Evolutionary conservation across 768 basidiomycete species (phyloP).

Genomic region (Hypsizygus marmoreus): DNA sequence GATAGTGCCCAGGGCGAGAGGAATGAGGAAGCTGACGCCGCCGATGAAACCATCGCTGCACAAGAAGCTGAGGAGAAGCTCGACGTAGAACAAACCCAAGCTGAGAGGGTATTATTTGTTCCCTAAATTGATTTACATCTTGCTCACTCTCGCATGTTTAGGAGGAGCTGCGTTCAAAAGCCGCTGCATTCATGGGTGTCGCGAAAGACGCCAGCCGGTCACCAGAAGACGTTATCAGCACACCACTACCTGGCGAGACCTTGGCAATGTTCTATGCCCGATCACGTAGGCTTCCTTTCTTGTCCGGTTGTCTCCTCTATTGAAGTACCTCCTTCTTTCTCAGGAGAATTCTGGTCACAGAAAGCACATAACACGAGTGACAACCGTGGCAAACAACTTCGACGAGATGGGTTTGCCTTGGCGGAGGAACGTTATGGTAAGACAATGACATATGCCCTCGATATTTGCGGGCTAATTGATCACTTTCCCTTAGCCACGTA

Average conservation of each 20-base stretch:
- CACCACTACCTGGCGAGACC: conserved; percentile 84
- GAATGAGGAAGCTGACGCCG: conserved; percentile 27
- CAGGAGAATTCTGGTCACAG: conserved; percentile 81
- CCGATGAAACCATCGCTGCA: conserved; percentile 23
- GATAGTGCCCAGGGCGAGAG: conserved; percentile 27
- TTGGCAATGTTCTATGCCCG: conserved; percentile 83
- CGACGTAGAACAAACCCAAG: conserved; percentile 20
- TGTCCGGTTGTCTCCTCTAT: not conserved
- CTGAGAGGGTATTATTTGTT: conserved; percentile 16
- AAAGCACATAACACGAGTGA: conserved; percentile 63
- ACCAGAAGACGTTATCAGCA: conserved; percentile 72
- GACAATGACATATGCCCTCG: conserved; percentile 19
- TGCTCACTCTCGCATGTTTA: conserved; percentile 14
- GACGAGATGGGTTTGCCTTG: conserved; percentile 75
- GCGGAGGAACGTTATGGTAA: conserved; percentile 74
- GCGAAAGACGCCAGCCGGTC: conserved; percentile 58
- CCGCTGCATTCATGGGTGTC: conserved; percentile 58
- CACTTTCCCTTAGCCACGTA: conserved; percentile 57
- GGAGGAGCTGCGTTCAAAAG: conserved; percentile 35
- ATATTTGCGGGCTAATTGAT: not conserved
- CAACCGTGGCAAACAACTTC: conserved; percentile 75
- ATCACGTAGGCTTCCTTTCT: conserved; percentile 52
- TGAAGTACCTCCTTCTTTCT: not conserved
- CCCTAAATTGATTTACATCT: not conserved
- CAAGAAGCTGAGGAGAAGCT: conserved; percentile 8